Conservation (phyloP, 306 rosid species). For the Rosa multiflora region DNA sequence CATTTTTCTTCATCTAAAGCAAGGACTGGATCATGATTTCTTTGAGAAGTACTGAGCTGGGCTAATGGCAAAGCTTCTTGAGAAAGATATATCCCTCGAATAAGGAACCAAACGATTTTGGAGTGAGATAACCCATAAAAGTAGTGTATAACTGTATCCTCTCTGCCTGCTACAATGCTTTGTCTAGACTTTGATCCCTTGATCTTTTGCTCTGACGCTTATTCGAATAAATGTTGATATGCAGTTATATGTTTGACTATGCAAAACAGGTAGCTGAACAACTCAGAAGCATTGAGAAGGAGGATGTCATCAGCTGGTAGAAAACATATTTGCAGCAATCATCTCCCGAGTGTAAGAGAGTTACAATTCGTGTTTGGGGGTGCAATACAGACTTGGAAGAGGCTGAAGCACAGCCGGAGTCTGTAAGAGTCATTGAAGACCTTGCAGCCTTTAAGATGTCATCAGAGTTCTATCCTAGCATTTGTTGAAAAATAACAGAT, state of each 20-base stretch:
- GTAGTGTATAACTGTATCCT: constrained; percentile 27
- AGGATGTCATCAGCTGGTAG: too few relatives aligned
- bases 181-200: not conserved
- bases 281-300: constrained; percentile 19
- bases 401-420: constrained; percentile 33
- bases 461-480: constrained; percentile 58
- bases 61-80: constrained; percentile 70
- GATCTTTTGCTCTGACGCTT: not conserved
- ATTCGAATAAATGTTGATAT: constrained; percentile 17
- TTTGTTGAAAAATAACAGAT: constrained; percentile 34
- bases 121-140: constrained; percentile 77
- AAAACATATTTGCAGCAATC: constrained; percentile 27
- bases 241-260: constrained; percentile 74
- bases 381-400: constrained; percentile 63
- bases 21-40: constrained; percentile 63
- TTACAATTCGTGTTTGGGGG: constrained; percentile 77
- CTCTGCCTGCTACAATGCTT: constrained; percentile 9
- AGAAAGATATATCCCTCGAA: constrained; percentile 81
- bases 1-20: constrained; percentile 38
- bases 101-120: constrained; percentile 75
- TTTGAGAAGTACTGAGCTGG: constrained; percentile 79
- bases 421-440: constrained; percentile 44
- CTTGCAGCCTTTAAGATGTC: constrained; percentile 55
- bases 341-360: constrained; percentile 70
- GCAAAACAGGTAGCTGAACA: constrained; percentile 77